A percentile compares a stretch with the other conserved stretches of the same genome.
Conservation (phyloP, 164 flowering plant species). For the Macadamia tetraphylla region DNA sequence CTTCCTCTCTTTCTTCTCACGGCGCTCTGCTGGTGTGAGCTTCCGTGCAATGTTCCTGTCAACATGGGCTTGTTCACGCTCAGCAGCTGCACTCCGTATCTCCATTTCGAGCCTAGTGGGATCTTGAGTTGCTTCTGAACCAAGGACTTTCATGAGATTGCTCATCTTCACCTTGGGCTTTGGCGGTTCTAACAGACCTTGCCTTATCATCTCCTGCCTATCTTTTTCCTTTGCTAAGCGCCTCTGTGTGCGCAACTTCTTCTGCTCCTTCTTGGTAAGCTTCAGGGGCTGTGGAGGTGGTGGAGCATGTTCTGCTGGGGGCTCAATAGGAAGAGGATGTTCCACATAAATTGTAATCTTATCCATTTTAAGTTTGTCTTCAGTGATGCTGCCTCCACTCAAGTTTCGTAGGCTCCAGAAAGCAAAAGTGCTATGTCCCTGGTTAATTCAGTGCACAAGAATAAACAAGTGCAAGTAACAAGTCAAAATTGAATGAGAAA, state of each 20-base stretch:
- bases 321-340: conserved; percentile 95
- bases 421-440: conserved; percentile 75
- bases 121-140: conserved; percentile 97
- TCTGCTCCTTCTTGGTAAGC: conserved; percentile 90
- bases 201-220: conserved; percentile 97
- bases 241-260: conserved; percentile 90
- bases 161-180: conserved; percentile 94
- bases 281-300: conserved; percentile 97
- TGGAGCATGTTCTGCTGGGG: conserved; percentile 92
- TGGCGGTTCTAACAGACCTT: conserved; percentile 91
- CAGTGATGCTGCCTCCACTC: conserved; percentile 24
- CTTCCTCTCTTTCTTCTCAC: conserved; percentile 94
- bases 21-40: conserved; percentile 97
- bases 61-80: conserved; percentile 95
- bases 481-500: background rate
- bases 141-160: conserved; percentile 95
- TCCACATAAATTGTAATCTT: conserved; percentile 81
- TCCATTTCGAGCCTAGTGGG: conserved; percentile 95
- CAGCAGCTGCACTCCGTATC: conserved; percentile 92
- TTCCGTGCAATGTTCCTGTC: conserved; percentile 93
- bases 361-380: conserved; percentile 55
- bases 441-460: conserved; percentile 8
- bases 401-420: conserved; percentile 51
- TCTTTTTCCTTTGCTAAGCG: conserved; percentile 88
- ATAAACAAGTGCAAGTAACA: background rate